Conservation (phyloP, 345 rosid genomes). For the Syzygium aromaticum region DNA sequence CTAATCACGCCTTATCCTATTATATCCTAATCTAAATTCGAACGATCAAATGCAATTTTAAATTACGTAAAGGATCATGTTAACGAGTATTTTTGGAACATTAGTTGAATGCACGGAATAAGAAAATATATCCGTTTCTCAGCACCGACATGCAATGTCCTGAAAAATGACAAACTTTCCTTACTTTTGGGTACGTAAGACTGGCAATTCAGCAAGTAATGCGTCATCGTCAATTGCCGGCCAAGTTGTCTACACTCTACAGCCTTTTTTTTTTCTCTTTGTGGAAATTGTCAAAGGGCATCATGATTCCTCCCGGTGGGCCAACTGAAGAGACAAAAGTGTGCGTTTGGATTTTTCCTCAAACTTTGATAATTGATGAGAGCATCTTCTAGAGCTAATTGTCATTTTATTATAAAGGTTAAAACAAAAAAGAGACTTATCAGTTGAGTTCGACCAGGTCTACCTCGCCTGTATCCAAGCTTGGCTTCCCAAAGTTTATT, state of each 20-base stretch:
- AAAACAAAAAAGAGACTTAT: background rate
- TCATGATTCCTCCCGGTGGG: background rate
- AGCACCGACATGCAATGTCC: background rate
- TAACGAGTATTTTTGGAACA: background rate
- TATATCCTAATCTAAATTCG: too few relatives aligned
- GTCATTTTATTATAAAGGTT: background rate
- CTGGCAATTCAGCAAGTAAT: background rate
- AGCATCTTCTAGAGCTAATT: background rate
- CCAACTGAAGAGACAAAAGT: background rate
- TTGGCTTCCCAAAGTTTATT: background rate
- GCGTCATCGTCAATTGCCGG: background rate
- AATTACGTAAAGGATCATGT: background rate
- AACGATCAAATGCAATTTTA: too few relatives aligned
- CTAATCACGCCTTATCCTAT: too few relatives aligned
- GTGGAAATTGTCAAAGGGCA: background rate
- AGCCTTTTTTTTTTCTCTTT: background rate
- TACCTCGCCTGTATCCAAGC: background rate
- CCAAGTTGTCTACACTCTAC: background rate
- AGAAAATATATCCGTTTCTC: background rate
- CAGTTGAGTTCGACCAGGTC: background rate
- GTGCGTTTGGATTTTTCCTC: background rate
- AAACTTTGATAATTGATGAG: background rate
- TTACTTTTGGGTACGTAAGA: background rate
- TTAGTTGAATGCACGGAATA: background rate
- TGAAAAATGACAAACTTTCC: background rate